Base-by-base conservation (phyloP, 2,329 filamentous ascomycete species). In the Ophiostoma triangulosporum region DNA sequence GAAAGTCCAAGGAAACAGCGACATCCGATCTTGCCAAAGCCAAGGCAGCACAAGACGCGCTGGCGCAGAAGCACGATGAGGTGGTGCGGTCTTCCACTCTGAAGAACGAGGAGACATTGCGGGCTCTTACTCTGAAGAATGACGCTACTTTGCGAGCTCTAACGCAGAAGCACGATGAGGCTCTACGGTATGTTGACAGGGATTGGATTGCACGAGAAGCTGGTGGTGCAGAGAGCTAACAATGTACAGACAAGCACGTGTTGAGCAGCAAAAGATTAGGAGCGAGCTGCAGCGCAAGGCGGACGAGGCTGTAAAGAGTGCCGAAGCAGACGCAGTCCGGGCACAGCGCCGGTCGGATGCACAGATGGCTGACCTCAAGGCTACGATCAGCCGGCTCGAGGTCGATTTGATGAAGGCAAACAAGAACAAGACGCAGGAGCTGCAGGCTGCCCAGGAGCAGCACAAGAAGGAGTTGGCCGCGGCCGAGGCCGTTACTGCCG, bases 41-140 rank as follows among this genome's bases (percentile, higher is more conserved):
- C 6, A 68, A 68, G 56, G 60, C 67, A 32, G 61, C 58, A 6
- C 53, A 61, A 7, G 58, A 63, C 8, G 50, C 57, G 7, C 54
- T 65, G 7, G 85, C 88, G 60, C 74, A 74, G 48, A 77, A 81
- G 32, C 85, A 93, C 61, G 80, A 84, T 51, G 76, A 80, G 36
- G 20, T 43, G 9, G 4, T 43, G 38, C 38, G 38, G 20, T 43
- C 38, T 11, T 20, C 24, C 20, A 43, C 38, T 1, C 20, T 24
- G 12, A 43, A 43, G 38, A 43, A 24, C 20, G 38, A 43, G 20
- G 38, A 43, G 20, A 83, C 88, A 54, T 59, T 62, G 78, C 71
- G 50, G 56, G 17, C 38, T 15, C 20, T 43, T 3, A 43, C 38
- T 9, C 38, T 24, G 11, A 43, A 43, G 38, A 43, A 26, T 12